A percentile compares a stretch with the other conserved stretches of the same genome.
These are phyloP conservation scores for Knufia fluminis DNA, from an alignment of 2,329 filamentous ascomycete genomes.

Conservation along the genomic window DNA sequence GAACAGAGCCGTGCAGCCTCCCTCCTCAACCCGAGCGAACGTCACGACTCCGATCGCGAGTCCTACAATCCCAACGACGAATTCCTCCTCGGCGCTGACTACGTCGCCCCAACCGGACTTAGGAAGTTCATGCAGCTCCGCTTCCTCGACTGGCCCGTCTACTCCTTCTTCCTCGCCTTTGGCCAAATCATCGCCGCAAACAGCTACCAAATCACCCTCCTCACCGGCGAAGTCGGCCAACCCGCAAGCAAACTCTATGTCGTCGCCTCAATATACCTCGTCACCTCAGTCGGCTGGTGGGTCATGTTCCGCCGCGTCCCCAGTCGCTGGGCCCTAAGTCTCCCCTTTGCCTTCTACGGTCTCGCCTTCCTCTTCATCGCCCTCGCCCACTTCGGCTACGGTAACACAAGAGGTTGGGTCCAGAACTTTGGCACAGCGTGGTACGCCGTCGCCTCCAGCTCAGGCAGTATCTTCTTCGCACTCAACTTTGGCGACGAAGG, in stretches of 20 bases:
- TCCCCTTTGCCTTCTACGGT: conserved; percentile 56
- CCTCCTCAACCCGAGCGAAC: conserved; percentile 6
- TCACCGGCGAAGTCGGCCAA: conserved; percentile 54
- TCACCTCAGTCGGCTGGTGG: conserved; percentile 55
- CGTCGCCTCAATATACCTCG: conserved; percentile 51
- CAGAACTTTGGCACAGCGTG: conserved; percentile 53
- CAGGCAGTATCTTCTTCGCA: conserved; percentile 56
- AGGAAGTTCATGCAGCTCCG: conserved; percentile 48
- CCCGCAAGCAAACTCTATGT: conserved; percentile 51
- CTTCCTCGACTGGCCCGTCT: conserved; percentile 56
- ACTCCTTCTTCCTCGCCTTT: conserved; percentile 52
- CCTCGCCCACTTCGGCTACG: conserved; percentile 45
- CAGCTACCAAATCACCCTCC: conserved; percentile 59
- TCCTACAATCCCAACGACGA: conserved; percentile 35
- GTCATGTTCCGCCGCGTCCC: conserved; percentile 49
- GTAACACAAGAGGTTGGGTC: conserved; percentile 39
- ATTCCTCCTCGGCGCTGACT: conserved; percentile 48
- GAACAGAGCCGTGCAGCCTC: conserved; percentile 24
- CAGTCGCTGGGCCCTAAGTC: conserved; percentile 48
- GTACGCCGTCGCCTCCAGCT: conserved; percentile 54
- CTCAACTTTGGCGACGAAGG: conserved; percentile 59
- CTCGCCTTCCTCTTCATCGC: conserved; percentile 56
- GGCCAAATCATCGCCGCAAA: conserved; percentile 57
- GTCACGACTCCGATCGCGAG: conserved; percentile 26
- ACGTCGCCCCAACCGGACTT: conserved; percentile 47